Base-by-base conservation (phyloP, 1,284 basidiomycete species). In the Boletus semigastroideus region DNA sequence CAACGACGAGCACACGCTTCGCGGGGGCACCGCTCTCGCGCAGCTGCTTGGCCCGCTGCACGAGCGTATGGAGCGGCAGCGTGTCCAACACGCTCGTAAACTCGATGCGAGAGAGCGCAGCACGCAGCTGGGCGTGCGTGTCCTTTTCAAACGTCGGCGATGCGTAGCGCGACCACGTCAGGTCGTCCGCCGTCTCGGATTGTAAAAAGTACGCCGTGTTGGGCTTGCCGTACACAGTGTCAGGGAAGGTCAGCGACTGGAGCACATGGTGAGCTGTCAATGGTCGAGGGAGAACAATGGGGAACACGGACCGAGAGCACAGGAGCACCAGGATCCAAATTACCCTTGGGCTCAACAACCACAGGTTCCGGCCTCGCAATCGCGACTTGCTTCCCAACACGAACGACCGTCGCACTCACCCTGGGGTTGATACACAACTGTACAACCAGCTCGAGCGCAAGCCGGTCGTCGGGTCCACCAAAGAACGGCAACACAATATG, bases 401-500 rank as follows among this genome's bases (percentile, higher is more conserved):
- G 71, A 2, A 86, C 60, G 12, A 87, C 73, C 0, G 90, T 93
- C 0, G 92, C 94, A 3, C 74, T 82, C 1, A 91, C 77, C 49
- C 73, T 74, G 4, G 79, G 71, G 64, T 89, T 87, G 49, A 72
- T 63, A 65, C 91, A 94, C 39, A 97, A 72, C 67, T 95, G 93
- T 36, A 89, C 81, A 11, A 92, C 86, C 58, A 97, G 83, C 38
- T 86, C 78, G 36, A 98, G 75, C 0, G 93, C 94, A 12, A 92
- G 79, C 1, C 96, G 83, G 67, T 98, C 95, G 67, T 99, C 96
- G 0, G 92, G 86, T 0, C 96, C 96, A 42, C 95, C 95, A 68
- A 95, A 92, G 81, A 98, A 98, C 1, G 92, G 90, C 31, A 96
- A 70, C 68, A 96, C 85, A 30, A 98, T 65, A 64, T 95, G 93